A percentile compares a stretch with the other conserved stretches of the same genome.
These are phyloP conservation scores for Phytophthora citrophthora DNA, from an alignment of 352 stramenopile species.

Conservation along the genomic window DNA sequence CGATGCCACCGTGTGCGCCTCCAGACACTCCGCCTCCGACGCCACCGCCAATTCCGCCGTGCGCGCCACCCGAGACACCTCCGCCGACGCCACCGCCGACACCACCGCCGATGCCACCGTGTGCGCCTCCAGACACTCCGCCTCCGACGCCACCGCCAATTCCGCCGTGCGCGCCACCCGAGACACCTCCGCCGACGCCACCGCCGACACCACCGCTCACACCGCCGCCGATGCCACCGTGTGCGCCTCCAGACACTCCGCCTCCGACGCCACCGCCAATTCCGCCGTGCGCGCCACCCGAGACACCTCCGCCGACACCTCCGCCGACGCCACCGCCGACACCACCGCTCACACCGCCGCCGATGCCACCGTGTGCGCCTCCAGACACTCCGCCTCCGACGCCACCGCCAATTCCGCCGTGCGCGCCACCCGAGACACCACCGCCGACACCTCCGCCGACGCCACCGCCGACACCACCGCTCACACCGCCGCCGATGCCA, in stretches of 20 bases:
- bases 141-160: background rate
- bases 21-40: constrained; percentile 1
- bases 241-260: background rate
- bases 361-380: background rate
- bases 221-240: background rate
- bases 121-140: background rate
- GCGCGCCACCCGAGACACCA: background rate
- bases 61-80: background rate
- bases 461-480: background rate
- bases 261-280: background rate
- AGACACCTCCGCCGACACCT: background rate
- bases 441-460: no score
- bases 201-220: background rate
- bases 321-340: background rate
- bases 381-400: background rate
- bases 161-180: background rate
- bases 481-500: background rate
- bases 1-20: background rate
- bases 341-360: background rate
- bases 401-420: background rate
- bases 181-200: background rate
- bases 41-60: background rate
- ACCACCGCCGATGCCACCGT: background rate
- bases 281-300: background rate
- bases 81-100: background rate